Percentiles rank a stretch among this genome's conserved stretches.
phyloP scores from a whole-genome alignment of 2,329 filamentous ascomycete genomes.

The Colletotrichum plurivorum region DNA sequence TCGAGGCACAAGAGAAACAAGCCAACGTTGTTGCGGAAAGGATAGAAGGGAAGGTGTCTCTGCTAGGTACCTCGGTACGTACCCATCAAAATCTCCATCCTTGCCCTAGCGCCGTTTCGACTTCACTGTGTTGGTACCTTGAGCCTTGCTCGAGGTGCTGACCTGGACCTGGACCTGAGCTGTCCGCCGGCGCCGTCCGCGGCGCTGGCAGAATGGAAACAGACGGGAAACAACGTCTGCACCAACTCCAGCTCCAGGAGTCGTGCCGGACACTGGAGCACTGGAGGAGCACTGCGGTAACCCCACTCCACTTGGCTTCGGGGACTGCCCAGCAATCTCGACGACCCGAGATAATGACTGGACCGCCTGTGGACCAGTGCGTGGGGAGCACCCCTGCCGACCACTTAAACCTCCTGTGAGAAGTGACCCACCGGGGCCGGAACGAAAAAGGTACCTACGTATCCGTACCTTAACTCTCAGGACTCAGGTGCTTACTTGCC shows the following conservation, averaged over 20 bases:
- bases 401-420: slow-evolving; percentile 33
- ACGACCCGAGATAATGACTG: slow-evolving; percentile 36
- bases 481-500: neutral
- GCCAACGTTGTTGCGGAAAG: too few species aligned
- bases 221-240: neutral
- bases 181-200: too few species aligned
- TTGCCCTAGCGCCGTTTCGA: slow-evolving; percentile 34
- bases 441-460: slow-evolving; percentile 8
- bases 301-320: slow-evolving; percentile 14
- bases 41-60: too few species aligned
- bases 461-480: neutral
- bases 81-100: slow-evolving; percentile 34
- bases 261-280: too few species aligned
- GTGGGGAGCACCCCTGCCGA: slow-evolving; percentile 35
- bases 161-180: too few species aligned
- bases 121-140: slow-evolving; percentile 32
- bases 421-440: slow-evolving; percentile 17
- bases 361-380: slow-evolving; percentile 27
- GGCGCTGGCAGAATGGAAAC: slow-evolving; percentile 12
- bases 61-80: neutral
- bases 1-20: too few species aligned
- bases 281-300: neutral
- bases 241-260: neutral
- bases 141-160: too few species aligned
- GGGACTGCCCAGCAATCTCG: slow-evolving; percentile 29